Conservation (phyloP, 306 rosid genomes). For the Castanea mollissima region DNA sequence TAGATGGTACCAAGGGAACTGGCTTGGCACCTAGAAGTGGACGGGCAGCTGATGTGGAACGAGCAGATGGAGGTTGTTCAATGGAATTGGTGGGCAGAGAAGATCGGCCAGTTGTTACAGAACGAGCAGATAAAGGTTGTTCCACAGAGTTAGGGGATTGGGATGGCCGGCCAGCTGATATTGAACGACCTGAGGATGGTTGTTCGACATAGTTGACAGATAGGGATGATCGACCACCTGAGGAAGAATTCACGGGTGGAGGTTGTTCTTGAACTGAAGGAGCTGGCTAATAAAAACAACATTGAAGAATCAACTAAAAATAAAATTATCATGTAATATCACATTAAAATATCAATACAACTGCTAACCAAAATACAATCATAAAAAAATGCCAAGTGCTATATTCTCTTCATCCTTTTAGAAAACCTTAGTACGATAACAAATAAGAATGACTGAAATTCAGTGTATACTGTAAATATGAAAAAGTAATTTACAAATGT, state of each 20-base stretch:
- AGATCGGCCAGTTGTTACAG: constrained; percentile 29
- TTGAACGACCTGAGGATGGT: constrained; percentile 44
- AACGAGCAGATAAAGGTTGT: constrained; percentile 51
- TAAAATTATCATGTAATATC: neutral
- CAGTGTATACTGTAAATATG: neutral
- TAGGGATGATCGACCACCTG: constrained; percentile 29
- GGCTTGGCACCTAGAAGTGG: constrained; percentile 48
- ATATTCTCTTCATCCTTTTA: neutral
- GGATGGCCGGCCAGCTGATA: constrained; percentile 28
- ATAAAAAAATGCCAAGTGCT: neutral
- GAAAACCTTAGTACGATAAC: neutral
- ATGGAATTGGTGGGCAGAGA: constrained; percentile 25
- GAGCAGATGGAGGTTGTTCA: constrained; percentile 66
- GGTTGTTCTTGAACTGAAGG: constrained; percentile 62
- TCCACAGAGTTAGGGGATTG: constrained; percentile 30
- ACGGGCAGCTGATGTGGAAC: constrained; percentile 41
- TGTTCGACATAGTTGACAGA: constrained; percentile 41
- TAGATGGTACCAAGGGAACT: constrained; percentile 68
- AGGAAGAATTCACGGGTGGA: constrained; percentile 23
- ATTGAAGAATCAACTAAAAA: constrained; percentile 18
- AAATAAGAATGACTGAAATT: neutral
- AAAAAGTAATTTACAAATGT: neutral
- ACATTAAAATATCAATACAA: neutral
- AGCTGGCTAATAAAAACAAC: constrained; percentile 37
- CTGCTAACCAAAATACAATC: neutral